Evolutionary conservation across 164 flowering plant species (phyloP).

Genomic region (Vitis cinerea): DNA sequence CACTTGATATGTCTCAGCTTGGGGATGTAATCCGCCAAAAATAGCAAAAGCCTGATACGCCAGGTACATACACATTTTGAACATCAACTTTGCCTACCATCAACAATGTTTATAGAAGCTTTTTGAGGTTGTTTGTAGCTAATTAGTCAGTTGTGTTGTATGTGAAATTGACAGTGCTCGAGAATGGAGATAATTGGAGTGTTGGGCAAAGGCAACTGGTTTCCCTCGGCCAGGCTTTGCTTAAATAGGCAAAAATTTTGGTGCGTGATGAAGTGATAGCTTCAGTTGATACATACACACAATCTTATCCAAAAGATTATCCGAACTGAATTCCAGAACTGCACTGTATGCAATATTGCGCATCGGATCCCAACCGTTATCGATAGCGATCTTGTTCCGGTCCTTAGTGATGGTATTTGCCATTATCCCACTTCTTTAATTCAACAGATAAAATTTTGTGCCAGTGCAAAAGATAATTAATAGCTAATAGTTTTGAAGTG

Average conservation of each 20-base stretch:
- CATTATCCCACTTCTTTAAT: too few species aligned
- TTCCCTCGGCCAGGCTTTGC: conserved; percentile 85
- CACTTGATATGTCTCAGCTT: conserved; percentile 93
- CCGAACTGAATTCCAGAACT: conserved; percentile 76
- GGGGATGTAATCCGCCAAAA: conserved; percentile 76
- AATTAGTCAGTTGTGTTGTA: not conserved
- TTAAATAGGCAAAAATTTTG: conserved; percentile 83
- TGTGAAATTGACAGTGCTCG: conserved; percentile 58
- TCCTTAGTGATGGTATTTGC: conserved; percentile 92
- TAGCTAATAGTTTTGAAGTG: too few species aligned
- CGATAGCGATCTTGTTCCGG: conserved; percentile 93
- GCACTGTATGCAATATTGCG: conserved; percentile 96
- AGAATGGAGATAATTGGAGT: conserved; percentile 99
- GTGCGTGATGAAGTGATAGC: conserved; percentile 98
- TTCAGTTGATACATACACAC: conserved; percentile 93
- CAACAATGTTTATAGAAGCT: too few species aligned
- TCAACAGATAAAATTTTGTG: too few species aligned
- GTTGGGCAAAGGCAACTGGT: conserved; percentile 97
- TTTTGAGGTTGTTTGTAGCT: not conserved
- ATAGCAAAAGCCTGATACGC: conserved; percentile 78
- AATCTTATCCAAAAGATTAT: conserved; percentile 92
- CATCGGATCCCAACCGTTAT: conserved; percentile 96
- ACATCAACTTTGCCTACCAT: too few species aligned
- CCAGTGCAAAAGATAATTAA: too few species aligned
- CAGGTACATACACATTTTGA: conserved; percentile 46